Base-by-base conservation (phyloP, 345 rosid species). In the Citrus reticulata region DNA sequence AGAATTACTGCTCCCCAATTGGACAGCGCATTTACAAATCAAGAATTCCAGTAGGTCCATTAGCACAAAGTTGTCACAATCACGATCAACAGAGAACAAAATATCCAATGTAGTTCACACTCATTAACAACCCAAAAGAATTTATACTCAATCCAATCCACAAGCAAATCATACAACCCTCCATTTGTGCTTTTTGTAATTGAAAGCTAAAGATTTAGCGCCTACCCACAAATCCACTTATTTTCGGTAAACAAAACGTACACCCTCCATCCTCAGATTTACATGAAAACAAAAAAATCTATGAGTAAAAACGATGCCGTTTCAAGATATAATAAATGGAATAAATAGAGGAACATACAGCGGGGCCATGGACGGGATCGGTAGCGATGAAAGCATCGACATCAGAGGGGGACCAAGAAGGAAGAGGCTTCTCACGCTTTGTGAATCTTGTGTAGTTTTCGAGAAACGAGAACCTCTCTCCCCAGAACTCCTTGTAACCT, bases 331-430 rank as follows among this genome's bases (percentile, higher is more conserved):
- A 3, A 27, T 5, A 73, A 46, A 22, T 24, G 42, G 9, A 63
- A 32, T 24, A 61, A 68, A 9, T 34, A 27, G 32, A 54, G 42
- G 58, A 63, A 3, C 68, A 83, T 91, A 95, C 99, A 64, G 86
- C 68, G 81, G 97, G 93, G 83, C 98, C 99, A 73, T 92, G 86
- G 49, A 87, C 79, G 22, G 95, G 93, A 90, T 95, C 99, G 58
- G 97, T 87, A 65, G 95, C 95, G 13, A 95, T 91, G 89, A 95
- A 95, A 3, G 90, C 90, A 0, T 91, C 86, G 57, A 93, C 93
- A 77, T 95, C 99, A 46, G 96, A 85, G 77, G 86, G 74, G 34
- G 98, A 92, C 98, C 98, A 95, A 42, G 91, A 80, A 60, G 96
- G 95, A 58, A 90, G 93, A 39, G 97, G 90, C 20, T 72, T 62